Evolutionary conservation across 1,139 yeast species (phyloP).

Genomic region (Kazachstania sp.): DNA sequence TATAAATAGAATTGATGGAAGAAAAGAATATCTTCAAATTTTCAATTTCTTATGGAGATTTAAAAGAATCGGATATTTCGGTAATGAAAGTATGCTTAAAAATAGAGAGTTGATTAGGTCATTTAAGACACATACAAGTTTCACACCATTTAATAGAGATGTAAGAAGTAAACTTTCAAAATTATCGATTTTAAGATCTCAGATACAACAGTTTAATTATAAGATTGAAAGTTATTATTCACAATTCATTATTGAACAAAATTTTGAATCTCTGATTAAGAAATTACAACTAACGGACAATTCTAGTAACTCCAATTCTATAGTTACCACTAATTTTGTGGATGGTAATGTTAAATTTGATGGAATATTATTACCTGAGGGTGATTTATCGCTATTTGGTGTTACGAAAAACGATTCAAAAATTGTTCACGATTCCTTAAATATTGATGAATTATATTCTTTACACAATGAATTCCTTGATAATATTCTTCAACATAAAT

Average conservation of each 20-base stretch:
- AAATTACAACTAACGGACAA: slow-evolving; percentile 26
- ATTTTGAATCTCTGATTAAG: slow-evolving; percentile 34
- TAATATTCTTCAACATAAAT: slow-evolving; percentile 20
- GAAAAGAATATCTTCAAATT: slow-evolving; percentile 62
- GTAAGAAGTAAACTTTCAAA: slow-evolving; percentile 21
- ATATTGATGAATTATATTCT: slow-evolving; percentile 23
- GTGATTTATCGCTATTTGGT: slow-evolving; percentile 3
- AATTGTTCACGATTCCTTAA: slow-evolving; percentile 5
- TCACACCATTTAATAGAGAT: slow-evolving; percentile 23
- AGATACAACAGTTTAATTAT: slow-evolving; percentile 22
- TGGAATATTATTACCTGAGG: slow-evolving; percentile 12
- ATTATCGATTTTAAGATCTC: slow-evolving; percentile 20
- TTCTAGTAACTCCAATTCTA: background rate
- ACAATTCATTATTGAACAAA: slow-evolving; percentile 27
- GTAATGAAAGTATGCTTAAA: slow-evolving; percentile 42
- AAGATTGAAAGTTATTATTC: slow-evolving; percentile 21
- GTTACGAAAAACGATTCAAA: background rate
- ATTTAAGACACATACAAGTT: slow-evolving; percentile 17
- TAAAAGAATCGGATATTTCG: slow-evolving; percentile 49
- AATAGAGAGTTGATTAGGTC: slow-evolving; percentile 33
- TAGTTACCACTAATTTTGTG: background rate
- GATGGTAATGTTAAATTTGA: slow-evolving; percentile 13
- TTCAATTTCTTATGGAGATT: slow-evolving; percentile 83
- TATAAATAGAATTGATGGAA: slow-evolving; percentile 35
- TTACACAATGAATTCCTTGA: slow-evolving; percentile 21